Evolutionary conservation across 2,329 filamentous ascomycete genomes (phyloP), one percentile per base, ranked within the genome.

Genomic region (Colletotrichum endophyticum): DNA sequence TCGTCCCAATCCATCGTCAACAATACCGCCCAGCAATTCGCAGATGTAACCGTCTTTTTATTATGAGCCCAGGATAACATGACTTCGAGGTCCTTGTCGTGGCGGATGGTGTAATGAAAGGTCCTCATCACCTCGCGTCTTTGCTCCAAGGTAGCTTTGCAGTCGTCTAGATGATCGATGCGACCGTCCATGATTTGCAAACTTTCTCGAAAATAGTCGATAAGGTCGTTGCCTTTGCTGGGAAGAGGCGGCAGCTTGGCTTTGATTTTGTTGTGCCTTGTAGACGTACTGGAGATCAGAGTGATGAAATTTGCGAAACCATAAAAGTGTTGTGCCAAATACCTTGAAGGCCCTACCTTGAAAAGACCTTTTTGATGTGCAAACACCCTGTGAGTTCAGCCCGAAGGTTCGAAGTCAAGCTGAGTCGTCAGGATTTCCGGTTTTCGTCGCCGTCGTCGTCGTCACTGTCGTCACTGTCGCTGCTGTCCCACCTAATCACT

Each of bases 161-260:
- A 1, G 19, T 44, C 19, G 39, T 44, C 39, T 3, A 44, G 39
- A 12, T 44, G 12, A 44, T 44, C 39, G 9, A 44, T 19, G 16
- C 19, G 39, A 2, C 39, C 39, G 9, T n/a, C 5, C 39, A 44
- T 44, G 19, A 0, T 44, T n/a, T n/a, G 1, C 5, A 12, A 12
- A n/a, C 4, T n/a, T 8, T 44, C 19, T 6, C 19, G 19, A 5
- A 44, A n/a, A n/a, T 19, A n/a, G 39, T n/a, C 2, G 19, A 44
- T 0, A 5, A n/a, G 39, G 0, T 44, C 0, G 39, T 44, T 44
- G 9, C 3, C 9, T 5, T 44, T 44, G 5, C 19, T 44, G 8
- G 16, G 16, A 16, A 44, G 8, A 8, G 36, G 9, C 0, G 39
- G 19, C 19, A 5, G 39, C 8, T 5, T n/a, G 19, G 5, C 5